phyloP scores from a whole-genome alignment of 2,329 filamentous ascomycete species.

The Lachnellula cervina region DNA sequence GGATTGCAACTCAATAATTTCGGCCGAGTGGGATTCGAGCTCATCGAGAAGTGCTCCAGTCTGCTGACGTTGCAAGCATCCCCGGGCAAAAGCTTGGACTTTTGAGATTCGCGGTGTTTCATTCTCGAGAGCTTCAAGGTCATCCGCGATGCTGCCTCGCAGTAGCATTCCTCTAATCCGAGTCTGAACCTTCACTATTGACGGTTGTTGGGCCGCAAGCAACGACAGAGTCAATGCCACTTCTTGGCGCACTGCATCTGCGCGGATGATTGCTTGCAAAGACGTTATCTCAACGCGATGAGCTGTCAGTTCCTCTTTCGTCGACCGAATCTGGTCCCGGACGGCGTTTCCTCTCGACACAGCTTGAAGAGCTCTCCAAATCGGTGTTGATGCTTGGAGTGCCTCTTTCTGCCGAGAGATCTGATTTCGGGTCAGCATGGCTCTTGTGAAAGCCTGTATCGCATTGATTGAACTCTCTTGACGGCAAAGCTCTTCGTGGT shows the following conservation, averaged over 20 bases:
- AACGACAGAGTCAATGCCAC: conserved; percentile 44
- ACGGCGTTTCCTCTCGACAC: conserved; percentile 40
- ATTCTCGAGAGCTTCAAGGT: conserved; percentile 51
- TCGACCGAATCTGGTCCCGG: conserved; percentile 40
- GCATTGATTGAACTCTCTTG: conserved; percentile 46
- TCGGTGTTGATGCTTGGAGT: conserved; percentile 44
- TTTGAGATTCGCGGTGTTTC: conserved; percentile 52
- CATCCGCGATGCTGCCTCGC: conserved; percentile 44
- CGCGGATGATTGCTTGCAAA: conserved; percentile 40
- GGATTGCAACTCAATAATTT: conserved; percentile 68
- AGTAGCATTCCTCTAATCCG: conserved; percentile 57
- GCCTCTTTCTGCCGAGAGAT: conserved; percentile 46
- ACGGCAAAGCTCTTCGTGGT: conserved; percentile 47
- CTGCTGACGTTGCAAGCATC: conserved; percentile 57
- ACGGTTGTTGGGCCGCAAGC: conserved; percentile 42
- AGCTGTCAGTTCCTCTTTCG: conserved; percentile 50
- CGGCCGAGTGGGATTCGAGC: conserved; percentile 62
- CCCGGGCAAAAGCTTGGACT: conserved; percentile 65
- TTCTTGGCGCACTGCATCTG: conserved; percentile 48
- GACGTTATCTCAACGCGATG: conserved; percentile 34
- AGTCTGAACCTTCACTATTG: conserved; percentile 51
- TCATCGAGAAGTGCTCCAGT: conserved; percentile 61
- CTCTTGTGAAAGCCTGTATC: conserved; percentile 64
- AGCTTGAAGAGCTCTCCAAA: conserved; percentile 46
- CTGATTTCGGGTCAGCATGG: conserved; percentile 53